Evolutionary conservation across 441 rosid genomes (phyloP), one percentile per base, ranked within the genome.

Genomic region (Cnidoscolus chayamansa): DNA sequence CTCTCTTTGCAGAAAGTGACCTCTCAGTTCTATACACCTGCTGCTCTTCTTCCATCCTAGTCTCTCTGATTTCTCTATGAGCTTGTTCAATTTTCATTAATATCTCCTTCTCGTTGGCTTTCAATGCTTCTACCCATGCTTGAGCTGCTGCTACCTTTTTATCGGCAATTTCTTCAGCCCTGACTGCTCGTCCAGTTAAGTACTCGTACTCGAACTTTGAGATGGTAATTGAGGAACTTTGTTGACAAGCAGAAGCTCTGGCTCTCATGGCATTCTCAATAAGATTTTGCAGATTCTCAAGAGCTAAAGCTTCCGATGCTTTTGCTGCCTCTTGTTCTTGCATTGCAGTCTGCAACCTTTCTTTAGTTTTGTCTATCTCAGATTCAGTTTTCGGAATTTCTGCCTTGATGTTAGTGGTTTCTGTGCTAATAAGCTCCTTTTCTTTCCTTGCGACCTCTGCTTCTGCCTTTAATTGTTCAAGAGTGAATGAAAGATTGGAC

Each of bases 101-200:
- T 65, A 85, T 85, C 78, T 86, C 96, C 68, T 76, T 87, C 81
- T 93, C 94, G 73, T 89, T 89, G 0, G 91, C 86, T 81, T 84
- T 87, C 17, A 92, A 68, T 73, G 97, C 91, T 78, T 89, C 89
- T 0, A 92, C 84, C 97, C 97, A 92, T 7, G 97, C 92, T 84
- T 84, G 84, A 63, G 97, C 94, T 1, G 96, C 97, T 10, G 88
- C 91, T 56, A 92, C 89, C 79, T 94, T 92, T 79, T 86, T 89
- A 72, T 89, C 91, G 9, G 93, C 94, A 3, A 87, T 82, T 69
- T 92, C 94, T 72, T 89, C 86, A 0, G 95, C 97, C 40, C 67
- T 75, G n/a, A 58, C 77, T 20, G 92, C 97, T 35, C 84, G 80
- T 73, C 90, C 91, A 3, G 72, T 87, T 72, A 92, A 78, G 80